These are phyloP conservation scores for Physcia stellaris DNA, from an alignment of 495 filamentous ascomycete species.

Conservation along the genomic window DNA sequence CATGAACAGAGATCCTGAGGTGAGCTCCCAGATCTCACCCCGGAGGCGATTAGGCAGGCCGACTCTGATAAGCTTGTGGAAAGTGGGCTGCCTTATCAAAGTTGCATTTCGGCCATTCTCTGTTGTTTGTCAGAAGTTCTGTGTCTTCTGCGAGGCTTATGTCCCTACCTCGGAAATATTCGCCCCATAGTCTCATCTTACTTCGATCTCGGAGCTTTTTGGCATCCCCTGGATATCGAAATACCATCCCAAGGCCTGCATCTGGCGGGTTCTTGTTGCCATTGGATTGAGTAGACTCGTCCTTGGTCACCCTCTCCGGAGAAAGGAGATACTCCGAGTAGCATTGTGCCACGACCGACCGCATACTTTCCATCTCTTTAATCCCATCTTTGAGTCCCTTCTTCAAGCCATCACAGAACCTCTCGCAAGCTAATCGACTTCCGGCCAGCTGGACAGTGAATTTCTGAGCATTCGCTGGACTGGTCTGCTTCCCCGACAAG, in stretches of 20 bases:
- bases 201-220: constrained; percentile 86
- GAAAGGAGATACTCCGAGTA: constrained; percentile 87
- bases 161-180: constrained; percentile 67
- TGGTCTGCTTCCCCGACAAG: constrained; percentile 33
- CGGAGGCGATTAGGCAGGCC: constrained; percentile 85
- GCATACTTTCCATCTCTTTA: constrained; percentile 71
- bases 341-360: constrained; percentile 62
- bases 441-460: constrained; percentile 84
- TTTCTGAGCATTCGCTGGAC: constrained; percentile 52
- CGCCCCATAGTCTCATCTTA: constrained; percentile 94
- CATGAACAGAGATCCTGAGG: constrained; percentile 78
- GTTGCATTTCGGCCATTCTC: constrained; percentile 93
- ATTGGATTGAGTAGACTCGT: constrained; percentile 13
- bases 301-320: constrained; percentile 10
- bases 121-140: constrained; percentile 15
- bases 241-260: constrained; percentile 82
- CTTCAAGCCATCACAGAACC: constrained; percentile 93
- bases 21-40: constrained; percentile 92
- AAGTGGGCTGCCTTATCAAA: constrained; percentile 85
- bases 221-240: constrained; percentile 92
- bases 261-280: constrained; percentile 62
- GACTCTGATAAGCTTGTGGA: constrained; percentile 92
- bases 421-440: constrained; percentile 75
- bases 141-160: not conserved
- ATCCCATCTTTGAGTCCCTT: constrained; percentile 72